phyloP scores from a whole-genome alignment of 805 yeast species.

The Saturnispora galanensis region DNA sequence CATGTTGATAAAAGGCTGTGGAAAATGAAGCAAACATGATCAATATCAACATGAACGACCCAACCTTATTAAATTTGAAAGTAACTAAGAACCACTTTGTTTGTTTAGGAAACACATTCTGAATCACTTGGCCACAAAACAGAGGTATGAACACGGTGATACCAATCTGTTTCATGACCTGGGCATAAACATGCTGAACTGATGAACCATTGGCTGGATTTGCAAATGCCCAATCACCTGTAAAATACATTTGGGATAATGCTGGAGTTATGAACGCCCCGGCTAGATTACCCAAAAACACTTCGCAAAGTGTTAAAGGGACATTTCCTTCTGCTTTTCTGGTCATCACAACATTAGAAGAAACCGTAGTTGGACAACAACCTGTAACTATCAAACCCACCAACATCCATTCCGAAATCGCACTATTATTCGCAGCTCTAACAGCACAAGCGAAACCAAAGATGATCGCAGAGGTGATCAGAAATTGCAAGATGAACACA shows the following conservation, averaged over 20 bases:
- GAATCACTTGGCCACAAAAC: slow-evolving; percentile 80
- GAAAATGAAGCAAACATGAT: slow-evolving; percentile 57
- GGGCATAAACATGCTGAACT: slow-evolving; percentile 49
- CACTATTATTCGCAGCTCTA: slow-evolving; percentile 41
- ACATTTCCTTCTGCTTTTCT: slow-evolving; percentile 77
- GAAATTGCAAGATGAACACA: slow-evolving; percentile 55
- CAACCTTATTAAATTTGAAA: slow-evolving; percentile 59
- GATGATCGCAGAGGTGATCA: slow-evolving; percentile 41
- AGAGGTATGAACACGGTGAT: slow-evolving; percentile 71
- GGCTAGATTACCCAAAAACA: slow-evolving; percentile 69
- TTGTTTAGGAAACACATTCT: slow-evolving; percentile 57
- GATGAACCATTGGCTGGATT: slow-evolving; percentile 59
- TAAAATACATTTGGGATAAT: slow-evolving; percentile 57
- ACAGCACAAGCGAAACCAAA: slow-evolving; percentile 68
- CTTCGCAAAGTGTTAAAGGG: slow-evolving; percentile 66
- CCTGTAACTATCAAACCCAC: slow-evolving; percentile 78
- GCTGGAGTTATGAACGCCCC: slow-evolving; percentile 90
- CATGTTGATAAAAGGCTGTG: slow-evolving; percentile 76
- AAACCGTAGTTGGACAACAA: slow-evolving; percentile 85
- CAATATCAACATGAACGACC: slow-evolving; percentile 67
- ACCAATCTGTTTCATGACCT: slow-evolving; percentile 85
- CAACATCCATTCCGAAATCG: slow-evolving; percentile 67
- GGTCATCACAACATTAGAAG: slow-evolving; percentile 91
- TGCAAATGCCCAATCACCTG: slow-evolving; percentile 60
- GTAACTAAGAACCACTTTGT: slow-evolving; percentile 49